Base-by-base conservation (phyloP, 192 early-diverging fungal species). In the Oehlia diaphana region DNA sequence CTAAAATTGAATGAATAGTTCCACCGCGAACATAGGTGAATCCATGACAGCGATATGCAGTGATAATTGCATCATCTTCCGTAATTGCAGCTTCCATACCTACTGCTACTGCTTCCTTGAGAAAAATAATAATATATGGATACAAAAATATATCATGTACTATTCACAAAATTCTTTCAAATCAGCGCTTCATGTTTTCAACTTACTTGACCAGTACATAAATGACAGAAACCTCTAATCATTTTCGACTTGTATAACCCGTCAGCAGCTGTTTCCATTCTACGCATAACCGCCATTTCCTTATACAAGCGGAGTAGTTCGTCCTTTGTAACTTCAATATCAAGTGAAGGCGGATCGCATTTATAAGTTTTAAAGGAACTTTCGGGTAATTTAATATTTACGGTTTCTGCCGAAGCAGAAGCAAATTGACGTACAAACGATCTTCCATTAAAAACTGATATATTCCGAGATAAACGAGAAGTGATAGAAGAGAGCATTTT, bases 21-120 rank as follows among this genome's bases (percentile, higher is more conserved):
- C 83, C 92, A 58, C 94, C 97, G 81, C 96, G 96, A 82, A 92
- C 89, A 81, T 93, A 91, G 49, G 96, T 95, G 89, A 97, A 98
- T 23, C 97, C 97, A 90, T 99, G 97, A 90, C 97, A 99, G 53
- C 97, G 92, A 89, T 99, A 99, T 75, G 97, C 94, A 47, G 97
- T 98, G 88, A 98, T 99, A 70, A 98, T 88, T 13, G 95, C 92
- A 89, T 99, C 97, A n/a, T 93, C 86, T 73, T 86, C 87, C 16
- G 92, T 92, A 83, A 97, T 94, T n/a, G 95, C 96, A 77, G 88
- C 81, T 85, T 97, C 94, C 89, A 99, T 95, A 63, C 97, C 97
- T 26, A 96, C 92, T 37, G 96, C 91, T 61, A 98, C 92, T 63
- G 97, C 97, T 86, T 95, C 93, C 90, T 89, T 79, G 53, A 72